Base-by-base conservation (phyloP, 2,329 filamentous ascomycete species). In the Cercospora brassicicola region DNA sequence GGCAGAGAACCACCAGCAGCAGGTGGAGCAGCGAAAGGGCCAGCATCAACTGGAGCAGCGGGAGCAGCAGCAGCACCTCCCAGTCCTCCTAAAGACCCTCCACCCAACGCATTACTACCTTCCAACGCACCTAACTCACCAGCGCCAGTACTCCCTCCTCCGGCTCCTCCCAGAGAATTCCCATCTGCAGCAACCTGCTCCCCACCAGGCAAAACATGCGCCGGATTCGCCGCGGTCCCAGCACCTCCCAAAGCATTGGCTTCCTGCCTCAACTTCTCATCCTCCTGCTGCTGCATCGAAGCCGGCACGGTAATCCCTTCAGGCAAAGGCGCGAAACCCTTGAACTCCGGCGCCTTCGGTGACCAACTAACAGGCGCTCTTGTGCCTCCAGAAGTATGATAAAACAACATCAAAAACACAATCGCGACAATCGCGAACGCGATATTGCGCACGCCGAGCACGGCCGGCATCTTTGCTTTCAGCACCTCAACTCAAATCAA, bases 321-420 rank as follows among this genome's bases (percentile, higher is more conserved):
- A n/a, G 61, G 61, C 61, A 63, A 31, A 20, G 61, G 61, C 45
- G 61, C 61, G 42, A 63, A 63, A 1, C 61, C 61, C 18, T 63
- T 63, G 45, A 63, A 63, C 28, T 55, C 61, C 31, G 61, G 61
- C 10, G 28, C 20, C 10, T 55, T 55, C 9, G 61, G 61, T 23
- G 10, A 33, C 61, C 61, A 63, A 36, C 42, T 33, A 31, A 30
- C 18, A n/a, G 61, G 61, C 23, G 45, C 30, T 4, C 61, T 53
- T 2, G 45, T 63, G 15, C 61, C 61, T 11, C 61, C 61, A 55
- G 42, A 31, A 39, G 61, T 63, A 13, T 63, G 61, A 28, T 48
- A 63, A 30, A 63, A 63, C 13, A 36, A 26, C 11, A 36, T 63
- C 28, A 63, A n/a, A 20, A 63, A 36, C 6, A 63, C 53, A 8